These are phyloP conservation scores for Suillus discolor DNA, from an alignment of 768 basidiomycete genomes.

Conservation along the genomic window DNA sequence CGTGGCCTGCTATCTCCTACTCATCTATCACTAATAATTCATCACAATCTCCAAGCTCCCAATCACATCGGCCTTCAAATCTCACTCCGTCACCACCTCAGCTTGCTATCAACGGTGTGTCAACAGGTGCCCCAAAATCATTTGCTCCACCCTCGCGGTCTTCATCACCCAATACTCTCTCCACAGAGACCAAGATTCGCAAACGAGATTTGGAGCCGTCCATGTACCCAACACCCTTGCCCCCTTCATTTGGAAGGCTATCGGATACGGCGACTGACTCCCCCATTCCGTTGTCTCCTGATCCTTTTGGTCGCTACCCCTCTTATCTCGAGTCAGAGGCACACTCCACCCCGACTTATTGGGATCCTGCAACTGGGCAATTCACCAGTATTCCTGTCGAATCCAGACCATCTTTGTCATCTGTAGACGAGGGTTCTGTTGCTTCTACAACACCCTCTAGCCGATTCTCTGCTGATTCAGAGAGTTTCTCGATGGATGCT, in stretches of 20 bases:
- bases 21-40: slow-evolving; percentile 31
- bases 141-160: slow-evolving; percentile 31
- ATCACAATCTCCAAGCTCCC: slow-evolving; percentile 14
- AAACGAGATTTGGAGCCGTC: slow-evolving; percentile 55
- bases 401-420: slow-evolving; percentile 28
- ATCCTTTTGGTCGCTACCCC: slow-evolving; percentile 77
- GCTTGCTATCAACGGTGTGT: slow-evolving; percentile 69
- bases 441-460: slow-evolving; percentile 44
- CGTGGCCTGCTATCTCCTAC: slow-evolving; percentile 51
- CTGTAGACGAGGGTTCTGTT: slow-evolving; percentile 24
- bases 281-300: slow-evolving; percentile 81
- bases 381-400: slow-evolving; percentile 22
- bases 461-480: slow-evolving; percentile 79
- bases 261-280: slow-evolving; percentile 40
- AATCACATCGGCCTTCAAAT: slow-evolving; percentile 19
- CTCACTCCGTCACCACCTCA: slow-evolving; percentile 58
- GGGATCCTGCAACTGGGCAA: slow-evolving; percentile 41
- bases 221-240: slow-evolving; percentile 45
- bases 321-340: slow-evolving; percentile 44
- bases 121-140: slow-evolving; percentile 59
- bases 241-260: slow-evolving; percentile 29
- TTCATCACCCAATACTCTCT: slow-evolving; percentile 25
- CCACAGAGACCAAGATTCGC: slow-evolving; percentile 49
- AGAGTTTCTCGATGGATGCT: slow-evolving; percentile 35
- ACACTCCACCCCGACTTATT: slow-evolving; percentile 40